Evolutionary conservation across 1,284 basidiomycete genomes (phyloP).

Genomic region (Trichosporon asahii): DNA sequence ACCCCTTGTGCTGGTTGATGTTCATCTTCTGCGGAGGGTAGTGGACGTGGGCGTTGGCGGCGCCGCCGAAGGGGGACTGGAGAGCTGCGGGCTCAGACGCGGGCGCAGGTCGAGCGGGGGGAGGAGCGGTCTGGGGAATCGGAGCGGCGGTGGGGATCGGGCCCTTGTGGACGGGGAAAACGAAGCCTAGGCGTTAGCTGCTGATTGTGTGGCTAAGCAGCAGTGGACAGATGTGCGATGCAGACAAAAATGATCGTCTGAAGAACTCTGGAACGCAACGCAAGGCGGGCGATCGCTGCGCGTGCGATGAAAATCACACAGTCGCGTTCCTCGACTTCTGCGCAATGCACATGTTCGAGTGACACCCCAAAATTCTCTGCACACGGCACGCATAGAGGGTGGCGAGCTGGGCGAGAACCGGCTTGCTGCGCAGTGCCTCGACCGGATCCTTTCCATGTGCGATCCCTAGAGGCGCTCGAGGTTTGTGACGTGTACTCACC

Average conservation of each 20-base stretch:
- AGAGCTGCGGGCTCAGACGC: not conserved
- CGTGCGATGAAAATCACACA: not conserved
- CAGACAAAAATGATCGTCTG: not conserved
- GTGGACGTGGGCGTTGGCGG: constrained; percentile 27
- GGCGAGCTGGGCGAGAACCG: not conserved
- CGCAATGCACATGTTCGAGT: not conserved
- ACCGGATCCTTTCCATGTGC: not conserved
- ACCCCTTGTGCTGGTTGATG: constrained; percentile 14
- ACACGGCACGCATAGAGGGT: not conserved
- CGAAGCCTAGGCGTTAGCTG: not conserved
- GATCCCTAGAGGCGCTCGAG: not conserved
- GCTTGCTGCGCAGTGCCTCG: not conserved
- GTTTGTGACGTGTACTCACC: constrained; percentile 2
- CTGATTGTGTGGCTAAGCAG: not conserved
- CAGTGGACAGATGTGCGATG: not conserved
- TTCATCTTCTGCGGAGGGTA: constrained; percentile 38
- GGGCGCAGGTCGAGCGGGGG: not conserved
- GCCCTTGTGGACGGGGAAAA: not conserved
- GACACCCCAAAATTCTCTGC: not conserved
- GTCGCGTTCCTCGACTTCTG: not conserved
- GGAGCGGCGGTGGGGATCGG: not conserved
- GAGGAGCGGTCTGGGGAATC: constrained; percentile 2
- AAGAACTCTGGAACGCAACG: not conserved
- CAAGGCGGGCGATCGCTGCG: not conserved
- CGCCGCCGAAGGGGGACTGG: not conserved